Percentiles rank a stretch among this genome's conserved stretches.
phyloP scores from a whole-genome alignment of 2,329 filamentous ascomycete genomes.

The Colletotrichum gloeosporioides region DNA sequence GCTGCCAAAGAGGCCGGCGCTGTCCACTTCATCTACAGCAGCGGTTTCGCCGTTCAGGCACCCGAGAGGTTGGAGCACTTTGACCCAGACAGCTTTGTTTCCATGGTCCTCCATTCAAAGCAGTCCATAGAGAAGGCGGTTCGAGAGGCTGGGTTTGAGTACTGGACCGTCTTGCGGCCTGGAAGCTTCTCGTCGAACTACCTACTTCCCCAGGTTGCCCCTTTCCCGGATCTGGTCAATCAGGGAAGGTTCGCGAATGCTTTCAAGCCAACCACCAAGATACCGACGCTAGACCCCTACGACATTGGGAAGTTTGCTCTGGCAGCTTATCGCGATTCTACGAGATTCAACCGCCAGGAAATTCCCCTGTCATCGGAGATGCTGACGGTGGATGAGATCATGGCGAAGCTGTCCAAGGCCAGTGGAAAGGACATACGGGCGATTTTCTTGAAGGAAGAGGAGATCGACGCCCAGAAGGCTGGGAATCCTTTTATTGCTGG shows the following conservation, averaged over 20 bases:
- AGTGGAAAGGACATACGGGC: constrained; percentile 40
- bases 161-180: constrained; percentile 55
- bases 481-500: constrained; percentile 42
- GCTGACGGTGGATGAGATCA: constrained; percentile 38
- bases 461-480: constrained; percentile 38
- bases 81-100: constrained; percentile 31
- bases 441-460: constrained; percentile 44
- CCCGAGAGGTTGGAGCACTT: constrained; percentile 31
- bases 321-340: constrained; percentile 46
- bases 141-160: constrained; percentile 38
- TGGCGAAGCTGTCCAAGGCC: constrained; percentile 38
- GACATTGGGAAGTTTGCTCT: constrained; percentile 53
- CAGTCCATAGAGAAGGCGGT: constrained; percentile 44
- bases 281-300: constrained; percentile 50
- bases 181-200: constrained; percentile 59
- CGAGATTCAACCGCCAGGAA: constrained; percentile 42
- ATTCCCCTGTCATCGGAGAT: constrained; percentile 47
- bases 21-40: constrained; percentile 41
- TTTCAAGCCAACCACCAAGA: constrained; percentile 33
- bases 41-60: constrained; percentile 32
- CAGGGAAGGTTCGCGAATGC: constrained; percentile 43
- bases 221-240: constrained; percentile 44
- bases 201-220: constrained; percentile 42
- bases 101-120: constrained; percentile 42
- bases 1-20: constrained; percentile 42